Percentiles rank a stretch among this genome's conserved stretches.
phyloP scores from a whole-genome alignment of 225 moss, liverwort and hornwort genomes.

The Asterella californica region DNA sequence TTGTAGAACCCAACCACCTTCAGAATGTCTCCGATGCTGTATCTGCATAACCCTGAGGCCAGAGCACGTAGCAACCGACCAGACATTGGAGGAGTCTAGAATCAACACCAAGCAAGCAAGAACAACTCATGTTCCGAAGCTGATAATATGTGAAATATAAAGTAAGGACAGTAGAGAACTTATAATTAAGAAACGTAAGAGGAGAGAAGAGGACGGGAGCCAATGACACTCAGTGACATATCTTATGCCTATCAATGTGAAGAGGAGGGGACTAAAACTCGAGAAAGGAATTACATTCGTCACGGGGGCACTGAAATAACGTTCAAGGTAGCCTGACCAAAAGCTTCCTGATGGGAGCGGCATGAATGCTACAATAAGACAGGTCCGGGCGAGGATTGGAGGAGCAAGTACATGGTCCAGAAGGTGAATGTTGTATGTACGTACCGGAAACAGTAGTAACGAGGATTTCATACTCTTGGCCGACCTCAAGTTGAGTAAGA shows the following conservation, averaged over 20 bases:
- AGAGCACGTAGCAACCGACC: background rate
- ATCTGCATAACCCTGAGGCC: constrained; percentile 77
- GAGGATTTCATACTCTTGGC: constrained; percentile 73
- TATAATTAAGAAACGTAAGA: background rate
- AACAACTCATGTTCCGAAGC: too few relatives aligned
- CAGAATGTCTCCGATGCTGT: constrained; percentile 72
- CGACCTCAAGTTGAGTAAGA: constrained; percentile 58
- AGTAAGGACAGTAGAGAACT: background rate
- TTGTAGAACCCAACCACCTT: constrained; percentile 71
- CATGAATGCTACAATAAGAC: too few relatives aligned
- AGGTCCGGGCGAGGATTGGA: too few relatives aligned
- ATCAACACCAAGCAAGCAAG: too few relatives aligned
- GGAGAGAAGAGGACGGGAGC: background rate
- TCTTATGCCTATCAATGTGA: too few relatives aligned
- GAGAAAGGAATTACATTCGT: too few relatives aligned
- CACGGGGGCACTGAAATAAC: too few relatives aligned
- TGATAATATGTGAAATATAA: background rate
- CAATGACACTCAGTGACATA: background rate
- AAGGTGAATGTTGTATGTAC: background rate
- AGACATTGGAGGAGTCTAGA: too few relatives aligned
- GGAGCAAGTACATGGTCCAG: too few relatives aligned
- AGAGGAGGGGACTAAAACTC: background rate
- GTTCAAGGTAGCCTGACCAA: too few relatives aligned
- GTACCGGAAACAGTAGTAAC: constrained; percentile 65
- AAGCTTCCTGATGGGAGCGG: too few relatives aligned